Evolutionary conservation across 352 stramenopile genomes (phyloP).

Genomic region (Achlya hypogyna): DNA sequence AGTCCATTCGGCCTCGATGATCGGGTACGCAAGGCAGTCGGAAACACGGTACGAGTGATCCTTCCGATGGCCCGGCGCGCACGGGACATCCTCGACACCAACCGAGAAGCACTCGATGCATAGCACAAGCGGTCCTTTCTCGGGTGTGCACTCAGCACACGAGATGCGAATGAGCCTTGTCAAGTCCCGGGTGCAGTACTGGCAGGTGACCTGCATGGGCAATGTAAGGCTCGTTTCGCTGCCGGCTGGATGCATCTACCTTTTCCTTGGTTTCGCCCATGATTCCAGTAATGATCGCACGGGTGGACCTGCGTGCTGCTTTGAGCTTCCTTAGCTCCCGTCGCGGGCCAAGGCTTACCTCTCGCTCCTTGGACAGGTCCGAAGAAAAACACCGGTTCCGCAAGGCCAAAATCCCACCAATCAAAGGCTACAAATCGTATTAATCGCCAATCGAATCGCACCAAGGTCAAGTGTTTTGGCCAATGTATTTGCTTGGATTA

Average conservation of each 20-base stretch:
- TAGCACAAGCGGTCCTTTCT: conserved; percentile 45
- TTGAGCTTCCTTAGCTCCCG: too few relatives aligned
- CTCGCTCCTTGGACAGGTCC: not conserved
- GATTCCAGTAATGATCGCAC: too few relatives aligned
- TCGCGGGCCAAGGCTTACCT: too few relatives aligned
- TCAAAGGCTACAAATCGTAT: too few relatives aligned
- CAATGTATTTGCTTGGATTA: too few relatives aligned
- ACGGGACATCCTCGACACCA: conserved; percentile 49
- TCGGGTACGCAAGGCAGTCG: conserved; percentile 69
- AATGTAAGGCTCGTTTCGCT: too few relatives aligned
- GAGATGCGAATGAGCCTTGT: conserved; percentile 78
- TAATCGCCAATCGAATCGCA: too few relatives aligned
- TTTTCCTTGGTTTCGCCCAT: conserved; percentile 21
- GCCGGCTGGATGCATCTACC: not conserved
- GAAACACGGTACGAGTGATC: conserved; percentile 71
- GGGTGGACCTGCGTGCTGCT: too few relatives aligned
- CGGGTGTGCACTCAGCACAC: conserved; percentile 55
- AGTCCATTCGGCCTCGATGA: conserved; percentile 80
- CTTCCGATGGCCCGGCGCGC: conserved; percentile 52
- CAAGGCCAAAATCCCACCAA: not conserved
- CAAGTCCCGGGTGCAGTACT: conserved; percentile 82
- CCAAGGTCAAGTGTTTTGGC: too few relatives aligned
- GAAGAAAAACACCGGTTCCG: not conserved
- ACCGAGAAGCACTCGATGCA: conserved; percentile 94
- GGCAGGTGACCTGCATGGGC: conserved; percentile 34